Conservation (phyloP, 2,329 filamentous ascomycete genomes). For the Neodidymelliopsis sp. region DNA sequence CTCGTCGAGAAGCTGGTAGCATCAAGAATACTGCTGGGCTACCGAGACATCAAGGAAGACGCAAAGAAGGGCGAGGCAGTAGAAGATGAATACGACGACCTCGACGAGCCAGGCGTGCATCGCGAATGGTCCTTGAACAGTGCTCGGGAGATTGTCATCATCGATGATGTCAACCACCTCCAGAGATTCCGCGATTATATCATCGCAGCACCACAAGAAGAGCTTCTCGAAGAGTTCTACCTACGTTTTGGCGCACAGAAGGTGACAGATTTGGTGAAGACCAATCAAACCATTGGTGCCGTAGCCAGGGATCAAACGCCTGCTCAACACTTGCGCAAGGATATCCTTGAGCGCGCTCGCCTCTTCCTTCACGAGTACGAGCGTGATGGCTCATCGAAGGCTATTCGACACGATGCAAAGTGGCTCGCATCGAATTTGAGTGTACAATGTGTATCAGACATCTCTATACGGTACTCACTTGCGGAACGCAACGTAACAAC, state of each 20-base stretch:
- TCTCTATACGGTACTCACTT: slow-evolving; percentile 80
- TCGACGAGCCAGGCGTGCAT: slow-evolving; percentile 56
- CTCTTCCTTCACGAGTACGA: slow-evolving; percentile 89
- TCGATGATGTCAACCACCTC: slow-evolving; percentile 63
- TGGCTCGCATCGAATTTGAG: slow-evolving; percentile 89
- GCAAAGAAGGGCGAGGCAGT: slow-evolving; percentile 52
- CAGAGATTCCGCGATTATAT: slow-evolving; percentile 85
- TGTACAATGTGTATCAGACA: slow-evolving; percentile 79
- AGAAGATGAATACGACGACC: slow-evolving; percentile 53
- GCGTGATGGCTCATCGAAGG: slow-evolving; percentile 61
- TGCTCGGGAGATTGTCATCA: slow-evolving; percentile 78
- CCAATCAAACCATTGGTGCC: slow-evolving; percentile 76
- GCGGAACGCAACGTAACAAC: slow-evolving; percentile 68
- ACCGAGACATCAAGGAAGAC: slow-evolving; percentile 71
- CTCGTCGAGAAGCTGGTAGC: slow-evolving; percentile 78
- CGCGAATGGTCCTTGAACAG: slow-evolving; percentile 80
- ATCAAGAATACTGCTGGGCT: slow-evolving; percentile 82
- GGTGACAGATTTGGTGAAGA: slow-evolving; percentile 79
- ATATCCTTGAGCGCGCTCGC: slow-evolving; percentile 86
- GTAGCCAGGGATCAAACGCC: slow-evolving; percentile 70
- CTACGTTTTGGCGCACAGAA: slow-evolving; percentile 77
- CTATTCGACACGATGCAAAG: slow-evolving; percentile 83
- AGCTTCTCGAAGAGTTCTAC: slow-evolving; percentile 85
- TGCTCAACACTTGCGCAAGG: slow-evolving; percentile 75
- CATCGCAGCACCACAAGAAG: slow-evolving; percentile 89